phyloP scores from a whole-genome alignment of 2,329 filamentous ascomycete genomes.

The Harringtonia aguacate region DNA sequence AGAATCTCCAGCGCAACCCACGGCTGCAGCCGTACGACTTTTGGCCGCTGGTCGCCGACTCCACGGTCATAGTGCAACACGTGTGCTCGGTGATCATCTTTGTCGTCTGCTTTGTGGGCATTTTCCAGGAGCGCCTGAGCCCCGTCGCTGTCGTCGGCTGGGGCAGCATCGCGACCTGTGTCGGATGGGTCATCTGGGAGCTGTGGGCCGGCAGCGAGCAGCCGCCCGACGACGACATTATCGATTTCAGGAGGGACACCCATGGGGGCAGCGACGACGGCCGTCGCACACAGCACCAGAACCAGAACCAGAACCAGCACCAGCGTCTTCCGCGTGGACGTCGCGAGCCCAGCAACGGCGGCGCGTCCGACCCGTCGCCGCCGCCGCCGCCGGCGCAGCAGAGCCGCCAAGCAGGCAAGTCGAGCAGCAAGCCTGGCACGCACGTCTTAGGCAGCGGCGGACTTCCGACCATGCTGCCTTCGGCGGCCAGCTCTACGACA shows the following conservation, averaged over 20 bases:
- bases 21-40: slow-evolving; percentile 93
- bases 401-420: not conserved
- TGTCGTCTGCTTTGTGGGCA: slow-evolving; percentile 84
- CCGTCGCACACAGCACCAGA: not conserved
- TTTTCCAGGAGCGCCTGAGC: slow-evolving; percentile 77
- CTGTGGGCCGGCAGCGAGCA: slow-evolving; percentile 63
- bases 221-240: slow-evolving; percentile 17
- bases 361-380: not conserved
- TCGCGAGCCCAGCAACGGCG: slow-evolving; percentile 11
- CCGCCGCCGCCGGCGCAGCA: not conserved
- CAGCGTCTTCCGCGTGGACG: slow-evolving; percentile 1
- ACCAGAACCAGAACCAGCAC: not conserved
- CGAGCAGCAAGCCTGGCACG: not conserved
- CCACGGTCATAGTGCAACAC: slow-evolving; percentile 93
- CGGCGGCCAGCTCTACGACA: not conserved
- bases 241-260: too few relatives aligned
- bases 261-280: not conserved
- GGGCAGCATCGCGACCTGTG: slow-evolving; percentile 69
- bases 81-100: slow-evolving; percentile 93
- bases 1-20: slow-evolving; percentile 90
- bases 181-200: slow-evolving; percentile 89
- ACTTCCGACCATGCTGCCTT: not conserved
- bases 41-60: slow-evolving; percentile 91
- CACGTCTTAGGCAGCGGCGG: not conserved
- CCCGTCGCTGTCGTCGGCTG: slow-evolving; percentile 82